Evolutionary conservation across 176 grass and related monocot genomes (phyloP).

Genomic region (Hyparrhenia diplandra): DNA sequence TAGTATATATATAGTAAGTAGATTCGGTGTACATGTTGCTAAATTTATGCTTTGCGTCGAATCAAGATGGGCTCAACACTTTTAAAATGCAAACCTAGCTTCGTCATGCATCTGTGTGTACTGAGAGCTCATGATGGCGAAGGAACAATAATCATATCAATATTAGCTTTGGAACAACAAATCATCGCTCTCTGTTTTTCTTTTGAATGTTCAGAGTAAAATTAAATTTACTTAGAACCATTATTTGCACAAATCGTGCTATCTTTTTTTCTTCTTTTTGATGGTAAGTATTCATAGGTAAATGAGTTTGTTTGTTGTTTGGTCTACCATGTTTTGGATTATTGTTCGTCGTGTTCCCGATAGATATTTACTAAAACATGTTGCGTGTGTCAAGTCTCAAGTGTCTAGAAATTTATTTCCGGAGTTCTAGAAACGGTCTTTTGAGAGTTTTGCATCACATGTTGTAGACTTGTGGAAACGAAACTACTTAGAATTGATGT

Average conservation of each 20-base stretch:
- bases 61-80: neutral
- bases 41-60: neutral
- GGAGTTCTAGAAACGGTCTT: neutral
- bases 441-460: neutral
- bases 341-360: neutral
- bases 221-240: too few relatives aligned
- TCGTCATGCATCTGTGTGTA: neutral
- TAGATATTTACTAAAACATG: neutral
- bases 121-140: neutral
- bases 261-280: neutral
- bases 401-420: neutral
- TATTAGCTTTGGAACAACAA: neutral
- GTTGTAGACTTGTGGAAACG: neutral
- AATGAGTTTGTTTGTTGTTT: neutral
- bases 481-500: neutral
- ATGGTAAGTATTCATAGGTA: too few relatives aligned
- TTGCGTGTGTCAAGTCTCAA: neutral
- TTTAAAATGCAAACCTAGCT: neutral
- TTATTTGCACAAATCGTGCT: neutral
- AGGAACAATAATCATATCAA: too few relatives aligned
- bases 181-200: too few relatives aligned
- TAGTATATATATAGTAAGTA: neutral
- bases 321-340: neutral
- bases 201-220: too few relatives aligned
- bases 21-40: neutral